Evolutionary conservation across 164 flowering plant genomes (phyloP).

Genomic region (Stephania yunnanensis): DNA sequence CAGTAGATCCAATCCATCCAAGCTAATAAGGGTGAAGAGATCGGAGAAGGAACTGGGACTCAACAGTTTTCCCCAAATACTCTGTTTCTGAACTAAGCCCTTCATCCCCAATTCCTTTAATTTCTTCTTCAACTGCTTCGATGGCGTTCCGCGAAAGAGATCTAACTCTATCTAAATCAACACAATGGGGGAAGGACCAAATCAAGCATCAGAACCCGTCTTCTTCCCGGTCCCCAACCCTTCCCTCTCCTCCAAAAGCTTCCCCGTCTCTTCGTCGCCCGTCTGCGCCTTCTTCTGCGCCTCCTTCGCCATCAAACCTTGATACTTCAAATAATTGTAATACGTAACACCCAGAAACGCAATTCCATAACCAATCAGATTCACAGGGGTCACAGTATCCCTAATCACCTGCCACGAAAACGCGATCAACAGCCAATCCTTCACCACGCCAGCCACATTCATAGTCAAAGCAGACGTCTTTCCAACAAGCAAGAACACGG

Average conservation of each 20-base stretch:
- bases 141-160: background rate
- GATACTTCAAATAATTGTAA: slow-evolving; percentile 41
- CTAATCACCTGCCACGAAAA: slow-evolving; percentile 46
- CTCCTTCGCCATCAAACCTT: slow-evolving; percentile 40
- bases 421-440: slow-evolving; percentile 44
- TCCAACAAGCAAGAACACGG: slow-evolving; percentile 37
- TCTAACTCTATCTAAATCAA: background rate
- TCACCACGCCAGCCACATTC: slow-evolving; percentile 50
- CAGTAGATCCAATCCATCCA: slow-evolving; percentile 6
- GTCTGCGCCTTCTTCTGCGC: slow-evolving; percentile 34
- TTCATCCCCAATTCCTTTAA: background rate
- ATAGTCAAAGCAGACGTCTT: slow-evolving; percentile 44
- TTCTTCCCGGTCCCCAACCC: slow-evolving; percentile 26
- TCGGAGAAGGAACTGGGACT: background rate
- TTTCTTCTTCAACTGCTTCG: too few relatives aligned
- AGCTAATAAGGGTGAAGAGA: background rate
- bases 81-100: background rate
- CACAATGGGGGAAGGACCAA: background rate
- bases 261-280: slow-evolving; percentile 33
- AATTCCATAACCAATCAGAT: slow-evolving; percentile 39
- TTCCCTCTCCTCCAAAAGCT: slow-evolving; percentile 38
- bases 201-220: slow-evolving; percentile 21
- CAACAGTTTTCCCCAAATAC: background rate
- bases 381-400: slow-evolving; percentile 37
- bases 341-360: slow-evolving; percentile 42